Percentiles rank a stretch among this genome's conserved stretches.
Conservation (phyloP, 2,329 filamentous ascomycete species). For the Botryosphaeria agaves region DNA sequence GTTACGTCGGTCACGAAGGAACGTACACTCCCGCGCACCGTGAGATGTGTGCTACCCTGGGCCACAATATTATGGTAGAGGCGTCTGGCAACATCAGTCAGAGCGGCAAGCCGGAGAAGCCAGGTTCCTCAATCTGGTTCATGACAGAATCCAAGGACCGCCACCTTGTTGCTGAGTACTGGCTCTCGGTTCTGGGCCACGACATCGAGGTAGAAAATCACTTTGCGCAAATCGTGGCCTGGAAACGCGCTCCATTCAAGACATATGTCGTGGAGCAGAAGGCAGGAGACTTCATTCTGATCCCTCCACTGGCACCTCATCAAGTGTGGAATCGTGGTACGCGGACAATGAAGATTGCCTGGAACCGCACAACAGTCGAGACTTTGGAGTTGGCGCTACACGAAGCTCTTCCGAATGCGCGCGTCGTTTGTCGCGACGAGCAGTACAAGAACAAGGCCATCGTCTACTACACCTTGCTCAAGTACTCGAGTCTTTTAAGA, state of each 20-base stretch:
- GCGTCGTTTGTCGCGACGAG: slow-evolving; percentile 87
- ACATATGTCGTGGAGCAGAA: slow-evolving; percentile 87
- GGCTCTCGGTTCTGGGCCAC: slow-evolving; percentile 79
- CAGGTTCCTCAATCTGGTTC: slow-evolving; percentile 91
- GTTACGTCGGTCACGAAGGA: slow-evolving; percentile 92
- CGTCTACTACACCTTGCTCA: slow-evolving; percentile 69
- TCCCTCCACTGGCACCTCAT: slow-evolving; percentile 84
- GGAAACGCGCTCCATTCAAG: slow-evolving; percentile 86
- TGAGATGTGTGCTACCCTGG: slow-evolving; percentile 93
- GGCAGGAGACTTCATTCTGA: slow-evolving; percentile 79
- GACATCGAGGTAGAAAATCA: slow-evolving; percentile 95
- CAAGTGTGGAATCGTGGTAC: slow-evolving; percentile 98
- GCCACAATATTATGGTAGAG: slow-evolving; percentile 98
- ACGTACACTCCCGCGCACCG: slow-evolving; percentile 91
- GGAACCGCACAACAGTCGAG: slow-evolving; percentile 89
- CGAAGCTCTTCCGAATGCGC: slow-evolving; percentile 75
- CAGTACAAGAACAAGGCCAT: slow-evolving; percentile 99
- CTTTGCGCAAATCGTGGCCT: slow-evolving; percentile 88
- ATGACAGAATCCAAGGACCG: slow-evolving; percentile 96
- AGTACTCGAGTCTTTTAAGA: slow-evolving; percentile 48
- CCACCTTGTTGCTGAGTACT: slow-evolving; percentile 81
- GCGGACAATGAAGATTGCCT: slow-evolving; percentile 90
- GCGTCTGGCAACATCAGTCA: slow-evolving; percentile 49
- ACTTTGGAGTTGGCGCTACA: slow-evolving; percentile 72
- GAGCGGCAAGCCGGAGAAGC: slow-evolving; percentile 51